These are phyloP conservation scores for Discostella stelligera DNA, from an alignment of 352 stramenopile genomes.

Conservation along the genomic window DNA sequence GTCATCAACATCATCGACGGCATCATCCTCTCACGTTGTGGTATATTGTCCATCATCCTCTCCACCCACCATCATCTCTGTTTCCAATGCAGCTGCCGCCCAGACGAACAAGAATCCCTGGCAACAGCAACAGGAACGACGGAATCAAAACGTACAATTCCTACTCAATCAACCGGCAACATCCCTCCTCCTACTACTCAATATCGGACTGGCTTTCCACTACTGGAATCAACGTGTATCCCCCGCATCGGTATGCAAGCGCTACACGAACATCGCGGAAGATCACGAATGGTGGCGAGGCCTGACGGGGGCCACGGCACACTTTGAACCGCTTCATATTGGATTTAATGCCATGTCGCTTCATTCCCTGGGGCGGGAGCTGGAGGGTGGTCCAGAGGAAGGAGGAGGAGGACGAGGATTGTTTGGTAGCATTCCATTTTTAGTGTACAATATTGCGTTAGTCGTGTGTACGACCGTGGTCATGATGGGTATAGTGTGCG, in stretches of 20 bases:
- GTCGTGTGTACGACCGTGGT: constrained; percentile 56
- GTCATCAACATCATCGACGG: background rate
- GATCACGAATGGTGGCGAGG: constrained; percentile 62
- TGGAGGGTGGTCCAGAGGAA: too few relatives aligned
- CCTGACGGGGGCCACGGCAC: constrained; percentile 61
- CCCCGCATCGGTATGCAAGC: constrained; percentile 49
- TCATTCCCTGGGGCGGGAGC: constrained; percentile 46
- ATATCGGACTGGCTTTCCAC: constrained; percentile 58
- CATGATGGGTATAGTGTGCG: constrained; percentile 54
- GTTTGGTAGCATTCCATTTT: constrained; percentile 57
- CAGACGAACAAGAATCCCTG: background rate
- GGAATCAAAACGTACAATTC: constrained; percentile 53
- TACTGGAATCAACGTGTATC: constrained; percentile 69
- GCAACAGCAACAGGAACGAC: constrained; percentile 24
- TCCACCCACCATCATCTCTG: background rate
- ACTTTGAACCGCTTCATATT: constrained; percentile 79
- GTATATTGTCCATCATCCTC: constrained; percentile 26
- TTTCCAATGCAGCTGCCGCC: background rate
- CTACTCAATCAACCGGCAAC: constrained; percentile 45
- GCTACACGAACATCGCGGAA: constrained; percentile 52
- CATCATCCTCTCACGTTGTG: constrained; percentile 10
- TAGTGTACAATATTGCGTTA: constrained; percentile 71
- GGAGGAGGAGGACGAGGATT: constrained; percentile 2
- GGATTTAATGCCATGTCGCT: constrained; percentile 78
- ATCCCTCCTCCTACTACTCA: constrained; percentile 49